phyloP scores from a whole-genome alignment of 2,329 filamentous ascomycete genomes.

The Pseudogymnoascus sp. region DNA sequence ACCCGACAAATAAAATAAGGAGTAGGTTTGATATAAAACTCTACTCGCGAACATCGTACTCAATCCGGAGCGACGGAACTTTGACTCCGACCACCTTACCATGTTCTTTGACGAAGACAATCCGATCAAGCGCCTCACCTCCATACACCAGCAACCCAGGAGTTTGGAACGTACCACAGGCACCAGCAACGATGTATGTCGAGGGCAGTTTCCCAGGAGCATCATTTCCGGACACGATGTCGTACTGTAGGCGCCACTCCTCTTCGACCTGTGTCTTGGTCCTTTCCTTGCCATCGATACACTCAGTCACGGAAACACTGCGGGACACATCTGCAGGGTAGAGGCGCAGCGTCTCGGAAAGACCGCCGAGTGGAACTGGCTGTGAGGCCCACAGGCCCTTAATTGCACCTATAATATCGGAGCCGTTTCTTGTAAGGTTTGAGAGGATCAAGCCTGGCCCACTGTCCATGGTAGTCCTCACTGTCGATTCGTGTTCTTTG shows the following conservation, averaged over 20 bases:
- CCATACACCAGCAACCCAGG: background rate
- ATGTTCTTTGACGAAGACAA: slow-evolving; percentile 1
- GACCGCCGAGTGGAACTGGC: background rate
- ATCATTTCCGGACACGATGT: background rate
- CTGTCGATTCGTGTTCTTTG: background rate
- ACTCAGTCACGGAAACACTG: background rate
- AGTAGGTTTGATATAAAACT: background rate
- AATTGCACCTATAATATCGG: background rate
- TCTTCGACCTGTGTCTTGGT: background rate
- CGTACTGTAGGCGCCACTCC: background rate
- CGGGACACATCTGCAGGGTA: background rate
- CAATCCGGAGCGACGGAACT: background rate
- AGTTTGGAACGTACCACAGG: background rate
- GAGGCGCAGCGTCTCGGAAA: background rate
- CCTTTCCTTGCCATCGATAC: background rate
- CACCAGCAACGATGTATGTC: background rate
- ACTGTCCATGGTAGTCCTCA: background rate
- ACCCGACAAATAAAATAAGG: background rate
- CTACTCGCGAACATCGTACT: background rate
- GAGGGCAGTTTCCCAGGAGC: background rate
- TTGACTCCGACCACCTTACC: background rate
- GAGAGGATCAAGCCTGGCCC: background rate
- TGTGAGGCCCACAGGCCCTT: background rate
- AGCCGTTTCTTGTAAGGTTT: slow-evolving; percentile 4
- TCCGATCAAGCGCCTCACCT: background rate